These are phyloP conservation scores for Irpex rosettiformis DNA, from an alignment of 1,284 basidiomycete genomes.

Conservation along the genomic window DNA sequence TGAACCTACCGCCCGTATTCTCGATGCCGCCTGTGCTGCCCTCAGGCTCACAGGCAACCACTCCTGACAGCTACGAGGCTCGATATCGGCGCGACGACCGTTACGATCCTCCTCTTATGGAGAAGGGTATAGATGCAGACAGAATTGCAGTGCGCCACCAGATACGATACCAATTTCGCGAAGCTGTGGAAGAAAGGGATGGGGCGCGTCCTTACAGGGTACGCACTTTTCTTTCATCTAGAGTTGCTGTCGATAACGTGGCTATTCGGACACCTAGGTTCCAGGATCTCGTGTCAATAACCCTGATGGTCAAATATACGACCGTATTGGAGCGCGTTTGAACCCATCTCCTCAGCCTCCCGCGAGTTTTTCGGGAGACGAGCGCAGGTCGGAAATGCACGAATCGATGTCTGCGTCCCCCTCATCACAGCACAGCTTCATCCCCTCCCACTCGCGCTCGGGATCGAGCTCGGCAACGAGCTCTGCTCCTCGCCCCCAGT, in stretches of 20 bases:
- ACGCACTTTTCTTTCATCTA: not conserved
- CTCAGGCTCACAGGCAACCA: not conserved
- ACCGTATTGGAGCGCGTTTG: not conserved
- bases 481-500: constrained; percentile 23
- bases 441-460: constrained; percentile 40
- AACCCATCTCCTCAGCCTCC: not conserved
- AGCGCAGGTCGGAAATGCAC: not conserved
- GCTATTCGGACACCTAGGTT: not conserved
- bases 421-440: constrained; percentile 5
- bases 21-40: not conserved
- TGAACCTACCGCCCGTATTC: not conserved
- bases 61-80: not conserved
- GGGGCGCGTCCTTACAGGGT: not conserved
- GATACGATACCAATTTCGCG: not conserved
- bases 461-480: constrained; percentile 29
- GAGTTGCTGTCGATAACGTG: not conserved
- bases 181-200: not conserved
- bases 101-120: not conserved
- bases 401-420: not conserved
- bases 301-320: not conserved
- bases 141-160: not conserved
- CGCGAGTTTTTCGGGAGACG: not conserved
- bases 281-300: not conserved
- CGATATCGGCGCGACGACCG: not conserved
- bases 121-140: not conserved